A percentile compares a stretch with the other conserved stretches of the same genome.
Conservation (phyloP, 202 grass and related monocot species). For the Brachypodium distachyon region DNA sequence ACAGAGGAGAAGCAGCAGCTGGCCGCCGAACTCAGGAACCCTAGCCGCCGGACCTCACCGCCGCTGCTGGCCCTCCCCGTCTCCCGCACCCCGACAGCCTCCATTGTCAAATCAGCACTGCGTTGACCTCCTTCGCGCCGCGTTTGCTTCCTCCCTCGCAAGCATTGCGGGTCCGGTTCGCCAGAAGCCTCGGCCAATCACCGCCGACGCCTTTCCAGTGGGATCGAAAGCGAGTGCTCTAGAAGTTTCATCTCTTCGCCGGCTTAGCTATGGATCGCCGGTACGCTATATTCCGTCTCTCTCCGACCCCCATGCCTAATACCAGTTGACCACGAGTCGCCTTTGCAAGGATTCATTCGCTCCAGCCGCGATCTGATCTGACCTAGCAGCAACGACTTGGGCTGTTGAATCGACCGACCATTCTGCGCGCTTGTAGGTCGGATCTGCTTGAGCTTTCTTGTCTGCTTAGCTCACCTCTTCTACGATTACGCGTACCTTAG, state of each 20-base stretch:
- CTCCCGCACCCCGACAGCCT: too few relatives aligned
- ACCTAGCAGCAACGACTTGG: not conserved
- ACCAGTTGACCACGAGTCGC: not conserved
- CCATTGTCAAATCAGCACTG: too few relatives aligned
- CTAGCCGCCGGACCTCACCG: too few relatives aligned
- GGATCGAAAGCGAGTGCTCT: not conserved
- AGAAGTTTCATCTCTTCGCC: not conserved
- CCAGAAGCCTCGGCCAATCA: not conserved
- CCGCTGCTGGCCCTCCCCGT: too few relatives aligned
- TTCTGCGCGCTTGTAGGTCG: not conserved
- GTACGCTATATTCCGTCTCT: not conserved
- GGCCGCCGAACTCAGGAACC: too few relatives aligned
- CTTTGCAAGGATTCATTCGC: not conserved
- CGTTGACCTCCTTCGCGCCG: not conserved
- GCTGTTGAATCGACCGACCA: not conserved
- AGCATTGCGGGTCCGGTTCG: not conserved
- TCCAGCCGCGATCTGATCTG: not conserved
- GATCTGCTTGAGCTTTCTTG: not conserved
- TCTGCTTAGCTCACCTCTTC: not conserved
- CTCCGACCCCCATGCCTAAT: not conserved
- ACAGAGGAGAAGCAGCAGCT: too few relatives aligned
- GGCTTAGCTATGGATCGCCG: not conserved
- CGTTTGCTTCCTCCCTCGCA: not conserved
- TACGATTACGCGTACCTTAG: not conserved
- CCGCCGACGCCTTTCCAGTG: not conserved